Base-by-base conservation (phyloP, 2,329 filamentous ascomycete species). In the Leptoxyphium fumago region DNA sequence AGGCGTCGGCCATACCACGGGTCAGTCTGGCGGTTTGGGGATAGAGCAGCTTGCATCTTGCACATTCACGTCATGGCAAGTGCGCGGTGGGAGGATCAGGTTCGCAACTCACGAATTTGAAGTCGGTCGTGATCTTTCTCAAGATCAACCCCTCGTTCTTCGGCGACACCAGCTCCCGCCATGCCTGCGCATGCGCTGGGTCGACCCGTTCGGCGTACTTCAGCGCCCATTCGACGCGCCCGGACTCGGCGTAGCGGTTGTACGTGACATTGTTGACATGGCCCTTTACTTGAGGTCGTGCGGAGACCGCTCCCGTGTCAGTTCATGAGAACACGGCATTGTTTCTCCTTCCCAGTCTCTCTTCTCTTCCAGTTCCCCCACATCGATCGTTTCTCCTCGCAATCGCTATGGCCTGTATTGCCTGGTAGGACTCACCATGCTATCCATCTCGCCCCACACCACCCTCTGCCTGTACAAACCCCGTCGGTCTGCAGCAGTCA, bases 261-360 rank as follows among this genome's bases (percentile, higher is more conserved):
- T 94, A 94, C 51, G 75, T 77, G 49, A 88, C 79, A 54, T 94
- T 94, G 61, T 94, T 94, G 41, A 94, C 82, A 61, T 94, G 86
- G 41, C 78, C 76, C 55, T 57, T 46, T 28, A 28, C 29, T 28
- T 28, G 21, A 26, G 21, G 21, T 26, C 21, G 21, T 26, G 21
- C 21, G 21, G 21, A 26, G 21, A 26, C 21, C 21, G 21, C 21
- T 26, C 21, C 21, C 21, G 21, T 26, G 21, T 26, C 21, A 26
- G 21, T 26, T 26, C 21, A 26, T 3, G 21, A 3, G 21, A 7
- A 26, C 7, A 26, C 21, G 21, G 21, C 21, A 26, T 26, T 26
- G 21, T 7, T 26, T 26, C 21, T 26, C 4, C 21, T 26, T 7
- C 6, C 4, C 4, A 38, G 6, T 17, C 17, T n/a, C 34, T n/a